A percentile compares a stretch with the other conserved stretches of the same genome.
phyloP scores from a whole-genome alignment of 345 rosid genomes.

The Populus alba region DNA sequence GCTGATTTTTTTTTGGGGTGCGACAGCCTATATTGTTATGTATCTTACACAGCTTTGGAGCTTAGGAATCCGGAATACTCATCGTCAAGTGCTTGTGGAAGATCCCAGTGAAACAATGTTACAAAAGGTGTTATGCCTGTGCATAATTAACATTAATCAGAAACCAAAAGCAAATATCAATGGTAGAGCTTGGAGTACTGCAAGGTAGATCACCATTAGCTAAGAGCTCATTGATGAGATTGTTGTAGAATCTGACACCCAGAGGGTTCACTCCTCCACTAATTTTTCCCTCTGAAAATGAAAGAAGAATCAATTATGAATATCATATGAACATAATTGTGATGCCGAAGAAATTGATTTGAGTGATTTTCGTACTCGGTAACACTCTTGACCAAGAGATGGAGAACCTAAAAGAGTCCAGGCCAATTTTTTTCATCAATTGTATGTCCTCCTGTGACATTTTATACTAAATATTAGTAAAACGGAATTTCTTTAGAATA shows the following conservation, averaged over 20 bases:
- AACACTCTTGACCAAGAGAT: constrained; percentile 34
- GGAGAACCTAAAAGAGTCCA: constrained; percentile 35
- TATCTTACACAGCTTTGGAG: constrained; percentile 42
- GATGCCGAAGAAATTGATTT: neutral
- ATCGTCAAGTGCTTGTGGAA: constrained; percentile 59
- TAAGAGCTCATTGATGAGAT: constrained; percentile 31
- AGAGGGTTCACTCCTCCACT: constrained; percentile 25
- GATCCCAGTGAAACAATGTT: constrained; percentile 58
- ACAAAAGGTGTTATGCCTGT: constrained; percentile 53
- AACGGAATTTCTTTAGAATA: neutral
- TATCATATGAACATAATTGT: neutral
- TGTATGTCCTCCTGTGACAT: constrained; percentile 25
- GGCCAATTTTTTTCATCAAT: constrained; percentile 26
- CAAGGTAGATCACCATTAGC: constrained; percentile 22
- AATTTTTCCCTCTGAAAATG: constrained; percentile 15
- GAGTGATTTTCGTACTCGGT: constrained; percentile 20
- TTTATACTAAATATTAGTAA: too few relatives aligned
- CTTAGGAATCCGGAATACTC: constrained; percentile 57
- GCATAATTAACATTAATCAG: neutral
- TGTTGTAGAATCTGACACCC: constrained; percentile 29
- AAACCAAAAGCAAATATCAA: neutral
- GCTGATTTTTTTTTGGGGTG: too few relatives aligned
- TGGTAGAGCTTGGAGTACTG: neutral
- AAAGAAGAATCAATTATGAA: neutral
- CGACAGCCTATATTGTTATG: neutral